Evolutionary conservation across 2,329 filamentous ascomycete species (phyloP), one percentile per base, ranked within the genome.

Genomic region (Penicillium sp.): DNA sequence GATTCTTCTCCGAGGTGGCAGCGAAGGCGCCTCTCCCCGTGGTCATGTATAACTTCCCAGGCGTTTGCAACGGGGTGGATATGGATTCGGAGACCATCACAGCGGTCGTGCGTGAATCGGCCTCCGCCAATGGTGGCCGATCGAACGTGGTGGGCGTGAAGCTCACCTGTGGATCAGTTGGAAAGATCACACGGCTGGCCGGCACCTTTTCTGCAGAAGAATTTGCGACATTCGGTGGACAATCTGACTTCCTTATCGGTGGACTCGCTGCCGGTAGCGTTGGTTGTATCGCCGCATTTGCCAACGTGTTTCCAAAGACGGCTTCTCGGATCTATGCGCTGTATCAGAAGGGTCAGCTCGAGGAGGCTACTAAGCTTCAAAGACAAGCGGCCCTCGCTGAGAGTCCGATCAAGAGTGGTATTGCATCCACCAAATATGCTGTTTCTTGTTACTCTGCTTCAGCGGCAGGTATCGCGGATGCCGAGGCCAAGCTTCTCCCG

Each of bases 141-240:
- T 72, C 75, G 23, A 86, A 85, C 57, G 81, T 88, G 44, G 85
- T 88, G 21, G 86, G 85, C 27, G 84, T 87, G 19, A 88, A 88
- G 69, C 75, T 89, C 59, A 89, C 86, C 13, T 89, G 86, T 72
- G 86, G 79, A 1, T 82, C 81, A 42, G 83, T 86, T 21, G 85
- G 81, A 37, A 87, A 87, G 72, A 84, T 85, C 63, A 83, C 83
- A 14, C 78, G 84, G 3, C 72, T 87, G 3, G 76, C 81, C 1
- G 81, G 80, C 33, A 75, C 76, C 19, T 79, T 89, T 57, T 72
- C 80, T 0, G 72, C 81, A 0, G 78, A 83, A 2, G 72, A 80
- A 11, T 92, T 92, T 67, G 83, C 87, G 1, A 83, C 86, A 0
- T 91, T 85, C 66, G 88, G 88, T 1, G 90, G 90, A 0, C 88